These are phyloP conservation scores for Strobilomyces dryophilus DNA, from an alignment of 768 basidiomycete species.

Conservation along the genomic window DNA sequence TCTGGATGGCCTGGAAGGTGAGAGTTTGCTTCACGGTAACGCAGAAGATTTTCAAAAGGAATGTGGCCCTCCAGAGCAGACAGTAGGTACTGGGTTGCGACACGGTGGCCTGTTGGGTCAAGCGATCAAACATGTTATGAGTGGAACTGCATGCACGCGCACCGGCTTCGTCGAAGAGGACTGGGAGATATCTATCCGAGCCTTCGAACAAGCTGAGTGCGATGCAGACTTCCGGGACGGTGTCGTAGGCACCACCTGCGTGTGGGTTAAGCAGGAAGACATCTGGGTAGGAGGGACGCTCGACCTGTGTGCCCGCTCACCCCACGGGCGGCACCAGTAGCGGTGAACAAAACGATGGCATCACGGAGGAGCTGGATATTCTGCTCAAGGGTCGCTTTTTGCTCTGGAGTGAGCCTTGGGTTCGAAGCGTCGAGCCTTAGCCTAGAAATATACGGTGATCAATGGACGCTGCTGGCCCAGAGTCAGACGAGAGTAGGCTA, in stretches of 20 bases:
- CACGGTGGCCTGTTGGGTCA: slow-evolving; percentile 64
- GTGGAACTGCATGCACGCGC: not conserved
- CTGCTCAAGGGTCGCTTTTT: slow-evolving; percentile 51
- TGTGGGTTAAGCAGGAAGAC: not conserved
- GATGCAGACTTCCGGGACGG: slow-evolving; percentile 82
- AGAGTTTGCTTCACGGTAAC: slow-evolving; percentile 83
- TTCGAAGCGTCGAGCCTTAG: slow-evolving; percentile 70
- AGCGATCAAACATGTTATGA: not conserved
- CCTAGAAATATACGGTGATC: slow-evolving; percentile 32
- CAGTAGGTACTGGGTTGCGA: slow-evolving; percentile 85
- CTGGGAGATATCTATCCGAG: slow-evolving; percentile 56
- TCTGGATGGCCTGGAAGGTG: slow-evolving; percentile 89
- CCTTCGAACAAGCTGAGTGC: slow-evolving; percentile 69
- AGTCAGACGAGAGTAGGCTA: slow-evolving; percentile 25
- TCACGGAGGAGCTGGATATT: slow-evolving; percentile 84
- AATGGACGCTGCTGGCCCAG: not conserved
- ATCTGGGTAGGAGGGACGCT: not conserved
- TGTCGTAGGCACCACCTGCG: slow-evolving; percentile 62
- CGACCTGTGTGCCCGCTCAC: slow-evolving; percentile 82
- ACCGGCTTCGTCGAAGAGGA: slow-evolving; percentile 84
- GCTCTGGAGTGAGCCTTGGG: slow-evolving; percentile 55
- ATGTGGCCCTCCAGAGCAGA: slow-evolving; percentile 71
- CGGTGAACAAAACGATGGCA: slow-evolving; percentile 82
- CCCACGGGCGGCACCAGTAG: slow-evolving; percentile 80
- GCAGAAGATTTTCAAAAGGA: slow-evolving; percentile 71